Percentiles rank a stretch among this genome's conserved stretches.
phyloP scores from a whole-genome alignment of 179 eudicot genomes.

The Sideroxylon spinosum region DNA sequence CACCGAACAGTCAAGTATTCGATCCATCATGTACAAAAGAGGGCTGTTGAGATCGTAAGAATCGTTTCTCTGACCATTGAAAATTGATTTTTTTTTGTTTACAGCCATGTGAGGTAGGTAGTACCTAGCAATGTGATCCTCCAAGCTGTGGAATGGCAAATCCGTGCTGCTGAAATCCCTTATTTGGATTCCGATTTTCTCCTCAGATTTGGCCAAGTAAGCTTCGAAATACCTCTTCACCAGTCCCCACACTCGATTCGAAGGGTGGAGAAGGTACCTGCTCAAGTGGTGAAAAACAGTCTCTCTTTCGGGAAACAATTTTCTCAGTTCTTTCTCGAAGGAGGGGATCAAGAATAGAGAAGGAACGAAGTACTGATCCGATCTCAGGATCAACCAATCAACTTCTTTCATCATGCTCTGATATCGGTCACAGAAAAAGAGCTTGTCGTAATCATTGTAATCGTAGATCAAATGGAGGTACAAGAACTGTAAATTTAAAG shows the following conservation, averaged over 20 bases:
- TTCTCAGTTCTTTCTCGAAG: slow-evolving; percentile 55
- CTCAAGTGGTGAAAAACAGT: slow-evolving; percentile 77
- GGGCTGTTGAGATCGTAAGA: slow-evolving; percentile 7
- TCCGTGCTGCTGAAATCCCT: slow-evolving; percentile 53
- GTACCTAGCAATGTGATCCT: slow-evolving; percentile 13
- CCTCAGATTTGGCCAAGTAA: slow-evolving; percentile 79
- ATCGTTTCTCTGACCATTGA: not conserved
- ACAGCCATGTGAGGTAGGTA: slow-evolving; percentile 17
- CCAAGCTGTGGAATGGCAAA: slow-evolving; percentile 45
- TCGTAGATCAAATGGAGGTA: slow-evolving; percentile 77
- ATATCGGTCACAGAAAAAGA: slow-evolving; percentile 72
- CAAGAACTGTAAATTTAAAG: slow-evolving; percentile 30
- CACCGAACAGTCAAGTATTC: slow-evolving; percentile 50
- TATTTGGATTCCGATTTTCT: slow-evolving; percentile 71
- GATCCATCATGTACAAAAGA: slow-evolving; percentile 47
- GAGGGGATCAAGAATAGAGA: slow-evolving; percentile 71
- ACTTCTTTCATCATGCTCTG: slow-evolving; percentile 45
- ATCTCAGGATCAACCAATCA: slow-evolving; percentile 68
- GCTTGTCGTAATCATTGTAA: slow-evolving; percentile 72
- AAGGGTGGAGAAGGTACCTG: slow-evolving; percentile 77
- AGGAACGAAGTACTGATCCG: slow-evolving; percentile 81
- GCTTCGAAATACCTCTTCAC: slow-evolving; percentile 66
- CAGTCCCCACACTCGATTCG: slow-evolving; percentile 84
- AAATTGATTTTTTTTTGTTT: not conserved
- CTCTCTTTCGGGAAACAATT: slow-evolving; percentile 62